phyloP scores from a whole-genome alignment of 495 filamentous ascomycete genomes.

The Podospora pseudopauciseta region DNA sequence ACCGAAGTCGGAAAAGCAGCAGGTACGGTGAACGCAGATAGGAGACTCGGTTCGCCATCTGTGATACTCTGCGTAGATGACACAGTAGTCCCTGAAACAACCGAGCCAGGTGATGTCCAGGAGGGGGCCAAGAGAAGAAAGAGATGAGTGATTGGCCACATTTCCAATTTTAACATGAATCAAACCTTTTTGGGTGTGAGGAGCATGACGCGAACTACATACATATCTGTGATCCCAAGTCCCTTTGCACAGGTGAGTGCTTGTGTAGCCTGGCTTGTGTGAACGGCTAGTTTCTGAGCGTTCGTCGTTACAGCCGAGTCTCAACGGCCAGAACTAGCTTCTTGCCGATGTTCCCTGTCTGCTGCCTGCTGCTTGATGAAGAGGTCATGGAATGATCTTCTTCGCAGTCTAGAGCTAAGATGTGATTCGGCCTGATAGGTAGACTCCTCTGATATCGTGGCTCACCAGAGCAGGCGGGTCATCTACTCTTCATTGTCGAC shows the following conservation, averaged over 20 bases:
- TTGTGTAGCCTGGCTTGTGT: background rate
- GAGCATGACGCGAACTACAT: background rate
- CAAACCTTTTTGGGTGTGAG: background rate
- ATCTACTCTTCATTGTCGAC: background rate
- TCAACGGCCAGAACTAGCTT: background rate
- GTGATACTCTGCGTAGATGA: background rate
- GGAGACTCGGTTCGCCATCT: background rate
- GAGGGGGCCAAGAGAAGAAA: background rate
- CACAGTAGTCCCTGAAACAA: background rate
- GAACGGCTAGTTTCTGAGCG: background rate
- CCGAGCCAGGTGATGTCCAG: background rate
- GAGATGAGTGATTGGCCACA: background rate
- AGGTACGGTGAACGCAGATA: constrained; percentile 42
- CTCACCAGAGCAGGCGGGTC: background rate
- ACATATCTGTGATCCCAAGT: background rate
- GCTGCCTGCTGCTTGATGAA: background rate
- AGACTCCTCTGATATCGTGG: background rate
- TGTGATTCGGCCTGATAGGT: background rate
- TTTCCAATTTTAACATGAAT: background rate
- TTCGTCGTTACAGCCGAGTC: background rate
- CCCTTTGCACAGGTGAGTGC: background rate
- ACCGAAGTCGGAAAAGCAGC: constrained; percentile 53
- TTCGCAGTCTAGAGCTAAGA: background rate
- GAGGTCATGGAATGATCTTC: background rate
- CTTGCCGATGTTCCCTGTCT: background rate